Evolutionary conservation across 257 asterid species (phyloP).

Genomic region (Solanum raphanifolium): DNA sequence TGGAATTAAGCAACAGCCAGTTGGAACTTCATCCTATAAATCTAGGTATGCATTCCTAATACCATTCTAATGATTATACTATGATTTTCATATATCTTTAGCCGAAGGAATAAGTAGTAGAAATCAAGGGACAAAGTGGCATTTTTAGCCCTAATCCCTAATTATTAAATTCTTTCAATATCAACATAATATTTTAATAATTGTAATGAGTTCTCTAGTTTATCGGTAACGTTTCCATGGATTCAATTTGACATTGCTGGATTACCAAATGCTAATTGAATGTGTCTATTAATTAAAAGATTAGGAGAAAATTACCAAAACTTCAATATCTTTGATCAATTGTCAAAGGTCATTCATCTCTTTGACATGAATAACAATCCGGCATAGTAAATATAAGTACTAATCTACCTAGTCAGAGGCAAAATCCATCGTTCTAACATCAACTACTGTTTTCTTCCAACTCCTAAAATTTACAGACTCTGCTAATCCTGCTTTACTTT

Average conservation of each 20-base stretch:
- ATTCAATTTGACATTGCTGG: neutral
- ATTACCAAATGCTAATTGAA: neutral
- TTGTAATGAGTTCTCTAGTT: neutral
- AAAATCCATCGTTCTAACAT: neutral
- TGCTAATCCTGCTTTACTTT: neutral
- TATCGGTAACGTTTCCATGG: neutral
- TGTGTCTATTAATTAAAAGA: neutral
- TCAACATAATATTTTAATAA: neutral
- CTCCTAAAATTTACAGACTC: neutral
- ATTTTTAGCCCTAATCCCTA: neutral
- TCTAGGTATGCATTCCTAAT: neutral
- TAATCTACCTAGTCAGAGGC: neutral
- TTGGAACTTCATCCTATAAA: neutral
- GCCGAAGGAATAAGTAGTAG: too few species aligned
- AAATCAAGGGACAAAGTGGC: neutral
- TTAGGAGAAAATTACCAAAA: neutral
- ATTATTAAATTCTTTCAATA: neutral
- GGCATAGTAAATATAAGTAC: neutral
- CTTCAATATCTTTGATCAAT: neutral
- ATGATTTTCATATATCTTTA: neutral
- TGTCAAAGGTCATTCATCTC: neutral
- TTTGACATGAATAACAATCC: neutral
- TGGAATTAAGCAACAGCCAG: conserved; percentile 36
- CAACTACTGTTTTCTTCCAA: neutral
- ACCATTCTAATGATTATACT: neutral